phyloP scores from a whole-genome alignment of 2,329 filamentous ascomycete species.

The Penicillium brevicompactum region DNA sequence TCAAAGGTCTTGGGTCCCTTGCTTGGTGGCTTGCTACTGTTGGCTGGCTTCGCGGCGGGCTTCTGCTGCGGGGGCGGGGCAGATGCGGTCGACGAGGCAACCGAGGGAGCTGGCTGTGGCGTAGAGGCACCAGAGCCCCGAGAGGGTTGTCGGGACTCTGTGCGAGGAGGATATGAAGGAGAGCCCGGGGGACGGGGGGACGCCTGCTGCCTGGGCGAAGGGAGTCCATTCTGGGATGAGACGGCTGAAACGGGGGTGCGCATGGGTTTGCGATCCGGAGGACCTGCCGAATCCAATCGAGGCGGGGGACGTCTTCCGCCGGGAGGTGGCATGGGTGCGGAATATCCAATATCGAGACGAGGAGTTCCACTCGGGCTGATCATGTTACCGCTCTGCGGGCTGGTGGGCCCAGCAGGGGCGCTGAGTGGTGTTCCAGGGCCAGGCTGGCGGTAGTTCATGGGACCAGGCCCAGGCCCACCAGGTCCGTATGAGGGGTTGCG shows the following conservation, averaged over 20 bases:
- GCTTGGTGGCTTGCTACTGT: slow-evolving; percentile 45
- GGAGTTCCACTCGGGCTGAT: slow-evolving; percentile 34
- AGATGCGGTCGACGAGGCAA: slow-evolving; percentile 25
- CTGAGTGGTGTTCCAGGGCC: slow-evolving; percentile 35
- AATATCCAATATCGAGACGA: slow-evolving; percentile 50
- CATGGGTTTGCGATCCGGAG: slow-evolving; percentile 34
- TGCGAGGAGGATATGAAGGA: slow-evolving; percentile 38
- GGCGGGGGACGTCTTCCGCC: slow-evolving; percentile 36
- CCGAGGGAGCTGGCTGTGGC: slow-evolving; percentile 33
- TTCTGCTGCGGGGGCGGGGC: slow-evolving; percentile 39
- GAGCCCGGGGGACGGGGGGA: slow-evolving; percentile 32
- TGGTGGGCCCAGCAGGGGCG: slow-evolving; percentile 29
- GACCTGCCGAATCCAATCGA: slow-evolving; percentile 26
- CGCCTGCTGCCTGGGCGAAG: slow-evolving; percentile 16
- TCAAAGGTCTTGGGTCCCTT: slow-evolving; percentile 95
- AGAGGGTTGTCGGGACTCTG: slow-evolving; percentile 33
- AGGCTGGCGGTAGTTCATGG: slow-evolving; percentile 38
- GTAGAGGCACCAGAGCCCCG: slow-evolving; percentile 45
- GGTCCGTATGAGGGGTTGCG: slow-evolving; percentile 36
- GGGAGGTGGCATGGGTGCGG: slow-evolving; percentile 46
- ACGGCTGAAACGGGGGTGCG: slow-evolving; percentile 31
- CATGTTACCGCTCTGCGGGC: slow-evolving; percentile 30
- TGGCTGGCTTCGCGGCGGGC: slow-evolving; percentile 33
- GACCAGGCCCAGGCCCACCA: slow-evolving; percentile 15
- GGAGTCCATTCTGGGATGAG: slow-evolving; percentile 24